Evolutionary conservation across 139 green algal genomes (phyloP), one percentile per base, ranked within the genome.

Genomic region (Auxenochlorella pyrenoidosa): DNA sequence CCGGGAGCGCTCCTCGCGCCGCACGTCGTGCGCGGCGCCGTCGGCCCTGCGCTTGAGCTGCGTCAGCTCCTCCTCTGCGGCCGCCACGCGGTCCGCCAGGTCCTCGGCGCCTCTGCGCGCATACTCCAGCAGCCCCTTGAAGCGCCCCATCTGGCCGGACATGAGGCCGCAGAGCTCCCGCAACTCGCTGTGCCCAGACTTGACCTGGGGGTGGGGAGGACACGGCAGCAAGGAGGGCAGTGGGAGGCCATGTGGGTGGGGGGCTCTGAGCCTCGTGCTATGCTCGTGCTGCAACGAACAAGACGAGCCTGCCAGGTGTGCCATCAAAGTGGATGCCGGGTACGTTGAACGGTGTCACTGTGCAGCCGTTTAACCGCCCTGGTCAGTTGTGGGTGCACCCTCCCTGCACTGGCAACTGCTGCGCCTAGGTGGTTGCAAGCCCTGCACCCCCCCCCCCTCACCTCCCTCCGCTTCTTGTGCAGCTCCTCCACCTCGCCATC

Each of bases 401-500:
- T 54, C 8, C 47, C 47, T 54, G 47, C 10, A 10, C 47, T 54
- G 6, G 6, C 8, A 54, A 10, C 47, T 6, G 47, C 47, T 54
- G 47, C 8, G 47, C 47, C 10, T 10, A 54, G 47, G 8, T 54
- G 47, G 47, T 10, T 6, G 68, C n/a, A 36, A 26, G 32, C 73
- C 38, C 6, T 22, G 4, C 41, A 4, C 8, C 26, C 10, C 0
- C 26, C 6, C 5, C 0, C 32, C 30, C 66, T 38, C 66, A 79
- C 66, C 82, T 86, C 82, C 21, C n/a, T 38, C 65, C 8, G 43
- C 40, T 51, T 65, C 75, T 68, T 78, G 15, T 47, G 28, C 59
- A 88, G 84, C 84, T 88, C 84, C 13, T 83, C 84, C 28, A 83
- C 59, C 84, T 88, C 73, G 5, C 72, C 84, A 77, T 88, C 84